Percentiles rank a stretch among this genome's conserved stretches.
phyloP scores from a whole-genome alignment of 176 grass and related monocot genomes.

The Triticum urartu region DNA sequence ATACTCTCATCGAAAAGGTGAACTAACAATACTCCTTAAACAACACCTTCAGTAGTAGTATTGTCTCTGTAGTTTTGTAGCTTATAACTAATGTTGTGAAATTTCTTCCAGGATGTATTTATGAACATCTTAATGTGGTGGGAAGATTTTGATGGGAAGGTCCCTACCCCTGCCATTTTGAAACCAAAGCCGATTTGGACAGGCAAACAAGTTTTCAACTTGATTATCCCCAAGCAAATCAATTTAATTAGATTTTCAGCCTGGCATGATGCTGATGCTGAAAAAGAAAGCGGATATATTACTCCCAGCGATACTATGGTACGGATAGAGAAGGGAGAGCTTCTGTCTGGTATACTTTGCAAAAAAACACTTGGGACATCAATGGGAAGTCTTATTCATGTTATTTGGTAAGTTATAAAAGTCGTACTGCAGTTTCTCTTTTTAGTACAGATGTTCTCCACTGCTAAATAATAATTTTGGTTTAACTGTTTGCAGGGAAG shows the following conservation, averaged over 20 bases:
- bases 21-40: not conserved
- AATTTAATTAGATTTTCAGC: slow-evolving; percentile 85
- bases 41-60: not conserved
- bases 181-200: slow-evolving; percentile 97
- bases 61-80: slow-evolving; percentile 1
- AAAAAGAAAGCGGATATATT: slow-evolving; percentile 74
- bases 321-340: slow-evolving; percentile 88
- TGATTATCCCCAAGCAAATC: slow-evolving; percentile 98
- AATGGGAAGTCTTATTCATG: slow-evolving; percentile 89
- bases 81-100: slow-evolving; percentile 13
- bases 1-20: slow-evolving; percentile 97
- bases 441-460: not conserved
- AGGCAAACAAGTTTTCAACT: slow-evolving; percentile 97
- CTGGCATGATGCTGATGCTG: slow-evolving; percentile 53
- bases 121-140: slow-evolving; percentile 99
- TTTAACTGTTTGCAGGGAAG: slow-evolving; percentile 69
- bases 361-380: slow-evolving; percentile 82
- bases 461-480: not conserved
- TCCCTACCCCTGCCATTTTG: slow-evolving; percentile 86
- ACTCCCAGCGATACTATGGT: slow-evolving; percentile 96
- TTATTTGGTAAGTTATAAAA: slow-evolving; percentile 72
- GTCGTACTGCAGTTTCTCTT: not conserved
- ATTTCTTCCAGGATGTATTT: slow-evolving; percentile 80
- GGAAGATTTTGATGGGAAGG: slow-evolving; percentile 98
- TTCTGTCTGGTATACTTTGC: slow-evolving; percentile 87